A percentile compares a stretch with the other conserved stretches of the same genome.
Conservation (phyloP, 345 rosid genomes). For the Hibiscus syriacus region DNA sequence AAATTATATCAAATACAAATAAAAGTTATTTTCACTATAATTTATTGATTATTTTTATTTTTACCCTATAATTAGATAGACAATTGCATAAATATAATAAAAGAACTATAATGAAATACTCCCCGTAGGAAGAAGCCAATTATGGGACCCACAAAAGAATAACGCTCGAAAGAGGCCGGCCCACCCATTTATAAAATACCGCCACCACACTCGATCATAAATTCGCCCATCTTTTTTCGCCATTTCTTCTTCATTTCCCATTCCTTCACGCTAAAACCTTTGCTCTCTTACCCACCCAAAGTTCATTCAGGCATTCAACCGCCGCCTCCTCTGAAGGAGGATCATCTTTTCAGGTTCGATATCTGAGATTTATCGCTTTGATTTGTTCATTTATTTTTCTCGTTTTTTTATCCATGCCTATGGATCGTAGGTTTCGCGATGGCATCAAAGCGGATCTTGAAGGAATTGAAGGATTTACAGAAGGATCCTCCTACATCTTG, state of each 20-base stretch:
- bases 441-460: conserved; percentile 87
- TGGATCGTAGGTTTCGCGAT: conserved; percentile 35
- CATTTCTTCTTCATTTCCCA: conserved; percentile 8
- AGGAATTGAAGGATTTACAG: conserved; percentile 78
- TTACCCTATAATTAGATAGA: too few relatives aligned
- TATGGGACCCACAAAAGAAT: conserved; percentile 22
- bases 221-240: neutral
- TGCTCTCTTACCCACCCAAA: neutral
- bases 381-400: neutral
- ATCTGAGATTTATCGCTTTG: conserved; percentile 1
- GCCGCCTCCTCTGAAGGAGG: conserved; percentile 2
- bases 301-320: neutral
- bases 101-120: neutral
- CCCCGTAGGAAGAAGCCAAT: conserved; percentile 24
- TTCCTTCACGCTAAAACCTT: conserved; percentile 9
- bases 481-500: conserved; percentile 81
- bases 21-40: too few relatives aligned
- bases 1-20: too few relatives aligned
- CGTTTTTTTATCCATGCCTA: neutral
- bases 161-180: neutral
- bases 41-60: too few relatives aligned
- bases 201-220: conserved; percentile 19
- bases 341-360: conserved; percentile 18
- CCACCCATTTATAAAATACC: conserved; percentile 18
- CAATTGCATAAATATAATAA: neutral